A percentile compares a stretch with the other conserved stretches of the same genome.
Conservation (phyloP, 78 protist genomes). For the Capsaspora owczarzaki region DNA sequence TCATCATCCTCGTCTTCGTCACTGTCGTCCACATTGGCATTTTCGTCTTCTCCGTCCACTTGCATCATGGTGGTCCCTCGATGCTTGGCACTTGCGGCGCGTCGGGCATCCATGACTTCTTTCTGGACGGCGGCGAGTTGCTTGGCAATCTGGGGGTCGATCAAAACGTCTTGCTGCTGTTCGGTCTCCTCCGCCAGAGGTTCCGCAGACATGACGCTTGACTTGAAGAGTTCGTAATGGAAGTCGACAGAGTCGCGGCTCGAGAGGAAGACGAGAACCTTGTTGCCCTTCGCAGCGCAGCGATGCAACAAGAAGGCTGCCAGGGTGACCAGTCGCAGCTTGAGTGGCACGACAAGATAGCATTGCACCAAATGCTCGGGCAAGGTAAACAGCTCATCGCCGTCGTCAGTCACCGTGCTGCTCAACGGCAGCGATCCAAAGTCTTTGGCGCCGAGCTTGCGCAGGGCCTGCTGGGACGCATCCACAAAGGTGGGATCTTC, state of each 20-base stretch:
- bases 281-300: neutral
- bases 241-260: neutral
- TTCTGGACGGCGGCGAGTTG: too few relatives aligned
- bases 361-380: conserved; percentile 15
- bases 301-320: neutral
- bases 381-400: neutral
- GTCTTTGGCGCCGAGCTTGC: neutral
- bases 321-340: conserved; percentile 19
- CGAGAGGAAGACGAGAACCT: neutral
- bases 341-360: conserved; percentile 8
- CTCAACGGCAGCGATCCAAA: neutral
- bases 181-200: too few relatives aligned
- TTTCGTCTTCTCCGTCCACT: too few relatives aligned
- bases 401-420: neutral
- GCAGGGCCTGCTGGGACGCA: neutral
- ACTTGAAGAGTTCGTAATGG: neutral
- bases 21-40: neutral
- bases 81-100: too few relatives aligned
- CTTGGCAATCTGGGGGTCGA: too few relatives aligned
- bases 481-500: neutral
- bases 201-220: too few relatives aligned
- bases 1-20: neutral
- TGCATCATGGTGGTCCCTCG: too few relatives aligned
- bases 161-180: too few relatives aligned
- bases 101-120: too few relatives aligned